A percentile compares a stretch with the other conserved stretches of the same genome.
phyloP scores from a whole-genome alignment of 2,329 filamentous ascomycete species.

The Blastomyces gilchristii region DNA sequence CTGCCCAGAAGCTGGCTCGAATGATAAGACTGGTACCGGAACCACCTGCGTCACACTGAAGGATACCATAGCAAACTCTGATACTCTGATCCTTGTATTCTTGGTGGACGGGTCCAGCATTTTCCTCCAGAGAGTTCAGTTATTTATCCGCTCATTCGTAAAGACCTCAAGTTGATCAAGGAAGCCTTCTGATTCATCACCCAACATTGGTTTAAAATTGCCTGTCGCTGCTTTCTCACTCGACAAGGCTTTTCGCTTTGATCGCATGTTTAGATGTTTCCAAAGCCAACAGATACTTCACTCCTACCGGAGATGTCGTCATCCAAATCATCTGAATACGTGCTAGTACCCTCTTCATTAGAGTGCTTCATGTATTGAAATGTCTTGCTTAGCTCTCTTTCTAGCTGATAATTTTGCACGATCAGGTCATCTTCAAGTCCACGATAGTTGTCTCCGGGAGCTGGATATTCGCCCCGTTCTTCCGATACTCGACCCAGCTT shows the following conservation, averaged over 20 bases:
- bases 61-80: background rate
- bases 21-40: background rate
- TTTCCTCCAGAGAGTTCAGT: background rate
- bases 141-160: background rate
- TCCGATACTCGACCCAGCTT: background rate
- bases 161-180: background rate
- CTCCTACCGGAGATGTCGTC: background rate
- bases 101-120: background rate
- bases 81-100: background rate
- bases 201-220: background rate
- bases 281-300: background rate
- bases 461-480: background rate
- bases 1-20: background rate
- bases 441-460: slow-evolving; percentile 1
- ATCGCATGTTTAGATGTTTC: background rate
- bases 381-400: background rate
- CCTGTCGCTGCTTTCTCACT: background rate
- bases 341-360: background rate
- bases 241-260: background rate
- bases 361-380: background rate
- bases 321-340: background rate
- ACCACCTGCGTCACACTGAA: background rate
- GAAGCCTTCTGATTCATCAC: background rate
- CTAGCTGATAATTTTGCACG: background rate
- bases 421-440: background rate